These are phyloP conservation scores for Taphrina sp. DNA, from an alignment of 1,139 yeast species.

Conservation along the genomic window DNA sequence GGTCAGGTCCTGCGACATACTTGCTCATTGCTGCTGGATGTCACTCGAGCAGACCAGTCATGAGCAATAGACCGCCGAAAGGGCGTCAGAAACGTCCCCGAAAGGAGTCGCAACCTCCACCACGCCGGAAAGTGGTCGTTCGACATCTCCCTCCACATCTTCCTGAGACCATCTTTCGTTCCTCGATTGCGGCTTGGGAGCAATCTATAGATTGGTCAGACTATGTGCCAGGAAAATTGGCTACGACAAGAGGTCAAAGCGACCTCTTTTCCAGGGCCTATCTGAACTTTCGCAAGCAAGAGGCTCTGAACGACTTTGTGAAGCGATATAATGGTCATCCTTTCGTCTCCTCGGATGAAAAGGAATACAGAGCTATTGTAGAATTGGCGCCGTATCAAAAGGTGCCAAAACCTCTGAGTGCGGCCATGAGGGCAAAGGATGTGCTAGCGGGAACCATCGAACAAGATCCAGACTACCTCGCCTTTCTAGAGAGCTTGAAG, in stretches of 20 bases:
- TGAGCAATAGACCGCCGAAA: conserved; percentile 6
- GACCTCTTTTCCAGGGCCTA: conserved; percentile 38
- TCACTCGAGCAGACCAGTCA: no score
- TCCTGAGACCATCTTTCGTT: conserved; percentile 34
- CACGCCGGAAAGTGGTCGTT: conserved; percentile 36
- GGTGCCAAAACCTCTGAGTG: conserved; percentile 30
- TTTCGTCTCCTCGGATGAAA: conserved; percentile 33
- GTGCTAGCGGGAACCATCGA: not conserved
- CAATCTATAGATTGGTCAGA: conserved; percentile 36
- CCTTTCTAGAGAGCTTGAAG: conserved; percentile 34
- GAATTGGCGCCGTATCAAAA: conserved; percentile 39
- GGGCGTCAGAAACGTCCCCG: conserved; percentile 19
- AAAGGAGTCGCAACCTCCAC: conserved; percentile 1
- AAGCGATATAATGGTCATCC: conserved; percentile 34
- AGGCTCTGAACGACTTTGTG: conserved; percentile 34
- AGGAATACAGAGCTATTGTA: conserved; percentile 35
- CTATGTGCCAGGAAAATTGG: conserved; percentile 37
- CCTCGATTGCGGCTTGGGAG: conserved; percentile 28
- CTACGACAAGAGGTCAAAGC: conserved; percentile 34
- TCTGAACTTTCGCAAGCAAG: conserved; percentile 34
- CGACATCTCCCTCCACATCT: conserved; percentile 37
- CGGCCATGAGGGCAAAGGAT: conserved; percentile 12
- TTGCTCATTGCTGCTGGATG: no score
- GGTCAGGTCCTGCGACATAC: no score
- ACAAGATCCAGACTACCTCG: conserved; percentile 36